Percentiles rank a stretch among this genome's conserved stretches.
Evolutionary conservation across 352 stramenopile genomes (phyloP).

Genomic region (Pythium graminicola): DNA sequence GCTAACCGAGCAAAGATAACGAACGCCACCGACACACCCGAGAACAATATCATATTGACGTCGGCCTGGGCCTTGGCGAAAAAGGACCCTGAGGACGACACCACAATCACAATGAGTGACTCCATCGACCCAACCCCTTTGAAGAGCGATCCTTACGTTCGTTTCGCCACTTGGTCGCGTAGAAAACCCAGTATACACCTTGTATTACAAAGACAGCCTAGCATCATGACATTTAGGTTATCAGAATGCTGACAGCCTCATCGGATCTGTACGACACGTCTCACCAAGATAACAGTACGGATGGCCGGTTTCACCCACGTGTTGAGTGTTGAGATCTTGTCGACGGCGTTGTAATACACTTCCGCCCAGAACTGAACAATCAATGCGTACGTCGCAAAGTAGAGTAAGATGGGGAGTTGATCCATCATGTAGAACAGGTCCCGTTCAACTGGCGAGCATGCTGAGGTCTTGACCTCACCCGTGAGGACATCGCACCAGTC

Average conservation of each 20-base stretch:
- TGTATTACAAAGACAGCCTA: conserved; percentile 58
- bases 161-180: conserved; percentile 58
- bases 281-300: conserved; percentile 50
- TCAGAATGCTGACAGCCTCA: too few species aligned
- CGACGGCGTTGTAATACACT: conserved; percentile 86
- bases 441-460: conserved; percentile 53
- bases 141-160: conserved; percentile 42
- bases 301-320: conserved; percentile 67
- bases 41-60: conserved; percentile 77
- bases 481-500: conserved; percentile 81
- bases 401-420: conserved; percentile 73
- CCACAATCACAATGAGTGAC: neutral
- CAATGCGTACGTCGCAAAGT: conserved; percentile 76
- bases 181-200: conserved; percentile 71
- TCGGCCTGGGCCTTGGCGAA: conserved; percentile 74
- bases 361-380: conserved; percentile 86
- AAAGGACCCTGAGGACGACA: conserved; percentile 44
- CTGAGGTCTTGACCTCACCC: conserved; percentile 47
- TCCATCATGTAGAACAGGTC: conserved; percentile 85
- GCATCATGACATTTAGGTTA: too few species aligned
- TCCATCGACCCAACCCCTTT: neutral
- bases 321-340: conserved; percentile 54
- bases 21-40: conserved; percentile 66
- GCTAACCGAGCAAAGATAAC: conserved; percentile 74
- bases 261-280: neutral